A percentile compares a stretch with the other conserved stretches of the same genome.
phyloP scores from a whole-genome alignment of 169 alveolate species.

The Theileria sp. region DNA sequence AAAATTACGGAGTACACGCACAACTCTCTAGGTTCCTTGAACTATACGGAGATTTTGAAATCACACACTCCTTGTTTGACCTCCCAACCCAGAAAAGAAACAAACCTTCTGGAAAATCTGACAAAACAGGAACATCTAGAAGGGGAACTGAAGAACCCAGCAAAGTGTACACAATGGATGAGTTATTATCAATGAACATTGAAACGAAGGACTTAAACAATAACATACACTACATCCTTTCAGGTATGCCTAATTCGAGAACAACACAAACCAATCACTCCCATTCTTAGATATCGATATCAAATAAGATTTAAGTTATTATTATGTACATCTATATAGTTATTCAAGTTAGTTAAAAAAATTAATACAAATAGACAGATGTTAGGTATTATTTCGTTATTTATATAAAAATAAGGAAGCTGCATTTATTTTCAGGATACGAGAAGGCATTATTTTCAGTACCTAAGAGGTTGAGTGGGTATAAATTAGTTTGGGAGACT shows the following conservation, averaged over 20 bases:
- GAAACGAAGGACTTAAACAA: constrained; percentile 8
- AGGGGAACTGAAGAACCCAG: background rate
- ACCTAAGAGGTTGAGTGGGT: constrained; percentile 56
- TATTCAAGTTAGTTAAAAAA: background rate
- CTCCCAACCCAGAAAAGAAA: background rate
- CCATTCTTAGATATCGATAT: background rate
- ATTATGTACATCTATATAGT: background rate
- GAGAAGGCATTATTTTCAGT: constrained; percentile 45
- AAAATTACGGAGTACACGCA: constrained; percentile 6
- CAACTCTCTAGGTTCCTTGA: constrained; percentile 10
- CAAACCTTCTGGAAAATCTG: background rate
- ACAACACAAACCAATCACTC: background rate
- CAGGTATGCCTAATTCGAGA: background rate
- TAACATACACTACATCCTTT: constrained; percentile 21
- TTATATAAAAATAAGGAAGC: background rate
- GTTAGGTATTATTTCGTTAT: background rate
- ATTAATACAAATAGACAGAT: background rate
- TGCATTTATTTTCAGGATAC: constrained; percentile 20
- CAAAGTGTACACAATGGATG: constrained; percentile 17
- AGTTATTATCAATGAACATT: constrained; percentile 7
- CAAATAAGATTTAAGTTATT: background rate
- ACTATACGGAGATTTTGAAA: constrained; percentile 16
- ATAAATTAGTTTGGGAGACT: constrained; percentile 36
- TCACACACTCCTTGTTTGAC: constrained; percentile 25
- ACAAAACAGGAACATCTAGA: background rate